Evolutionary conservation across 495 filamentous ascomycete genomes (phyloP).

Genomic region (Podospora tetraspora): DNA sequence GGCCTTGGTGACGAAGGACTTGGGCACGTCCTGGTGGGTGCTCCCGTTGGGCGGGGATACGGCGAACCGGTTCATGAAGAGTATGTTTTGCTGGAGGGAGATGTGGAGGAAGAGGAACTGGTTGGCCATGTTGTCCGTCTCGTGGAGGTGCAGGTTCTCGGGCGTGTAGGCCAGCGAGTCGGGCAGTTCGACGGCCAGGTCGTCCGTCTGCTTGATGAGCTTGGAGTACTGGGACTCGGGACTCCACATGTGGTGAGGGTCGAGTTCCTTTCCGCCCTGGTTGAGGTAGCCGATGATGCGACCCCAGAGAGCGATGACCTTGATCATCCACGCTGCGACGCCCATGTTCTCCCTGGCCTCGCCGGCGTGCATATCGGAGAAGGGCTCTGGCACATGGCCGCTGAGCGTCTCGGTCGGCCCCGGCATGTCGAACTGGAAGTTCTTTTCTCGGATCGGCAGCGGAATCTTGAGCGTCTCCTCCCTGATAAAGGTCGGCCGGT

Average conservation of each 20-base stretch:
- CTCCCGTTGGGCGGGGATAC: slow-evolving; percentile 64
- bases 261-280: slow-evolving; percentile 80
- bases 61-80: slow-evolving; percentile 87
- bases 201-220: slow-evolving; percentile 65
- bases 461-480: slow-evolving; percentile 86
- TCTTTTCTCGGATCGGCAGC: slow-evolving; percentile 82
- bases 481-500: slow-evolving; percentile 85
- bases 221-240: slow-evolving; percentile 66
- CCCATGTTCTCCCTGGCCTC: slow-evolving; percentile 85
- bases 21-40: slow-evolving; percentile 70
- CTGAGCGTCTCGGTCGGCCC: slow-evolving; percentile 81
- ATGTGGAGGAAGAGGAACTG: slow-evolving; percentile 96
- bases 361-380: slow-evolving; percentile 54
- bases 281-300: slow-evolving; percentile 86
- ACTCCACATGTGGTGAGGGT: slow-evolving; percentile 73
- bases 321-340: slow-evolving; percentile 85
- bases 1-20: slow-evolving; percentile 70
- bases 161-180: slow-evolving; percentile 62
- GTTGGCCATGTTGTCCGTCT: slow-evolving; percentile 76
- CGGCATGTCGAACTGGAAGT: slow-evolving; percentile 86
- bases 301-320: slow-evolving; percentile 82
- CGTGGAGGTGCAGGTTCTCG: slow-evolving; percentile 81
- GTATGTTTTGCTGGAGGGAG: slow-evolving; percentile 76
- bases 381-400: slow-evolving; percentile 63
- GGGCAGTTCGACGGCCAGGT: slow-evolving; percentile 66